These are phyloP conservation scores for Cutaneotrichosporon arboriforme DNA, from an alignment of 1,284 basidiomycete species.

Conservation along the genomic window DNA sequence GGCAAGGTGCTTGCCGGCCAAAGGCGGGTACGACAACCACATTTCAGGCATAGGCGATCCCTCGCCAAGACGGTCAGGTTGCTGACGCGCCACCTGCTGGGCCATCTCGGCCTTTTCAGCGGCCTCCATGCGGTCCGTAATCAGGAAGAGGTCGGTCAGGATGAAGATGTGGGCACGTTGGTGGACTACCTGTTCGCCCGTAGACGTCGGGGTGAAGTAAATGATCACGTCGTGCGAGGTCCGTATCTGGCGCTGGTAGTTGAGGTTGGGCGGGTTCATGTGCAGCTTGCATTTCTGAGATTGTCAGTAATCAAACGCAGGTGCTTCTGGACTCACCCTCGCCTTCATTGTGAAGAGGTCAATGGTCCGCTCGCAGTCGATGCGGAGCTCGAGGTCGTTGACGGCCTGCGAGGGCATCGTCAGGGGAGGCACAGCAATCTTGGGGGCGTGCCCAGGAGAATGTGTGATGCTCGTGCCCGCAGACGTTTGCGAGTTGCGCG, in stretches of 20 bases:
- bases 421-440: conserved; percentile 14
- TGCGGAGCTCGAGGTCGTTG: conserved; percentile 70
- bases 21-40: conserved; percentile 90
- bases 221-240: conserved; percentile 69
- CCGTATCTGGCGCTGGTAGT: conserved; percentile 74
- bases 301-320: conserved; percentile 10
- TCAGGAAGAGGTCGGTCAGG: conserved; percentile 83
- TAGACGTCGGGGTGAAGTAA: conserved; percentile 70
- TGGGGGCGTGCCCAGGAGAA: conserved; percentile 30
- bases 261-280: conserved; percentile 73
- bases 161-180: conserved; percentile 78
- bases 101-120: conserved; percentile 54
- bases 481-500: conserved; percentile 35
- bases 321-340: conserved; percentile 57
- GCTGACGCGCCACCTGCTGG: conserved; percentile 37
- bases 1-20: conserved; percentile 87
- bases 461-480: conserved; percentile 35
- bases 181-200: conserved; percentile 67
- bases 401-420: conserved; percentile 51
- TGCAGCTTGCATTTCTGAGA: conserved; percentile 79
- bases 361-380: conserved; percentile 71
- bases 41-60: conserved; percentile 66
- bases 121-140: conserved; percentile 73
- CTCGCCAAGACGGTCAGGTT: conserved; percentile 44
- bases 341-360: conserved; percentile 96